phyloP scores from a whole-genome alignment of 2,329 filamentous ascomycete genomes.

The Penicillium paneum region DNA sequence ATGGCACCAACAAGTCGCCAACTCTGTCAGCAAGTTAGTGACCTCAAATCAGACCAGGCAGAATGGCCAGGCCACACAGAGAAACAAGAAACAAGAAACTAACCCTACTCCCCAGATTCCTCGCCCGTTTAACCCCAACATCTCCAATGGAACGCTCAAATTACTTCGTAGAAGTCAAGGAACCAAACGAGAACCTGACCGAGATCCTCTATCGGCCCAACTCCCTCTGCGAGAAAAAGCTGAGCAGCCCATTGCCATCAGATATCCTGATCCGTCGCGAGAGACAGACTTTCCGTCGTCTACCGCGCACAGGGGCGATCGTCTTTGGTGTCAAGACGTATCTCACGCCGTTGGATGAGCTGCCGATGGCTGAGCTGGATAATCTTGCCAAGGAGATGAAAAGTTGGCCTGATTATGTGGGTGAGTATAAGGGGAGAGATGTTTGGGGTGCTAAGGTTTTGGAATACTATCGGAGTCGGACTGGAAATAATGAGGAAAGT shows the following conservation, averaged over 20 bases:
- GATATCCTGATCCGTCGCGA: constrained; percentile 50
- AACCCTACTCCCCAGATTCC: constrained; percentile 37
- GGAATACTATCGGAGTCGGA: constrained; percentile 34
- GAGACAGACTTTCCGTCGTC: constrained; percentile 49
- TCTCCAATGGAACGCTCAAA: constrained; percentile 50
- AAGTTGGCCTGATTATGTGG: constrained; percentile 47
- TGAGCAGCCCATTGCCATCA: constrained; percentile 33
- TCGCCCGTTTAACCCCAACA: constrained; percentile 44
- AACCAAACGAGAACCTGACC: constrained; percentile 34
- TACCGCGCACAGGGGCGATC: constrained; percentile 46
- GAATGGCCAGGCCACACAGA: background rate
- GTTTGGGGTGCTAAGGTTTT: constrained; percentile 43
- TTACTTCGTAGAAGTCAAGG: constrained; percentile 51
- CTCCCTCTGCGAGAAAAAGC: constrained; percentile 38
- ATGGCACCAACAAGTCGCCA: constrained; percentile 49
- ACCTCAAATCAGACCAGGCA: background rate
- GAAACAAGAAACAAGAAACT: background rate
- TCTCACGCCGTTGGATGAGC: constrained; percentile 41
- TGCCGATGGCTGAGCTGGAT: constrained; percentile 41
- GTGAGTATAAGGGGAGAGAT: constrained; percentile 45
- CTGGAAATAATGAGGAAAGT: background rate
- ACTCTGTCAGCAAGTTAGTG: constrained; percentile 44
- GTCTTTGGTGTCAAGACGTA: constrained; percentile 52
- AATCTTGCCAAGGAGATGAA: constrained; percentile 45
- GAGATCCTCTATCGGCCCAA: constrained; percentile 48